phyloP scores from a whole-genome alignment of 2,329 filamentous ascomycete genomes.

The Rugonectria rugulosa region DNA sequence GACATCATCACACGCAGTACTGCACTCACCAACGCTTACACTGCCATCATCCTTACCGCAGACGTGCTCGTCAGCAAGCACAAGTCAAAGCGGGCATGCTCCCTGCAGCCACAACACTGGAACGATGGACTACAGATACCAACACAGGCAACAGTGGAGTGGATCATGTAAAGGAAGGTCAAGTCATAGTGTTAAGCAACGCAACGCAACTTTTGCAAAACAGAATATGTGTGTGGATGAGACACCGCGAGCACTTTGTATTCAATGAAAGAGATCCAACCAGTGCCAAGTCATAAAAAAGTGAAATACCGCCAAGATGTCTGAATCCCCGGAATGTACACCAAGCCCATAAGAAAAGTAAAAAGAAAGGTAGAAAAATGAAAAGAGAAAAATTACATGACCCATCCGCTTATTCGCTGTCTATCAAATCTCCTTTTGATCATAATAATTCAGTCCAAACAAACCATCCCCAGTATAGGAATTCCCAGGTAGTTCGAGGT shows the following conservation, averaged over 20 bases:
- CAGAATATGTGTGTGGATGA: too few relatives aligned
- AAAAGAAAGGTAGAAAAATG: not conserved
- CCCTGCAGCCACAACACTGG: conserved; percentile 2
- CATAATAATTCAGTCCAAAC: not conserved
- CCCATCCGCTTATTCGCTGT: not conserved
- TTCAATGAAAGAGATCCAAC: conserved; percentile 1
- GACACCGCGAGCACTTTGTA: conserved; percentile 5
- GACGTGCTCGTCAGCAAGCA: conserved; percentile 18
- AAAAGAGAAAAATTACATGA: not conserved
- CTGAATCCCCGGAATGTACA: not conserved
- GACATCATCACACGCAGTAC: conserved; percentile 33
- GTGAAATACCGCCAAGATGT: not conserved
- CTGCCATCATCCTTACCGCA: conserved; percentile 31
- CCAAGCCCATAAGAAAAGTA: too few relatives aligned
- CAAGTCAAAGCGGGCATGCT: not conserved
- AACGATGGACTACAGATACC: not conserved
- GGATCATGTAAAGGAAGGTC: too few relatives aligned
- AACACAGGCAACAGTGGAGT: too few relatives aligned
- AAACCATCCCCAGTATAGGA: not conserved
- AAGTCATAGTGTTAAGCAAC: not conserved
- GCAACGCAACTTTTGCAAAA: too few relatives aligned
- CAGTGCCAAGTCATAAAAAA: conserved; percentile 1
- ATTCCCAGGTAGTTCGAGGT: not conserved
- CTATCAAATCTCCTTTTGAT: not conserved
- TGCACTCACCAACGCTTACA: conserved; percentile 32